Evolutionary conservation across 108 stramenopile genomes (phyloP).

Genomic region (Pelagomonas calceolata): DNA sequence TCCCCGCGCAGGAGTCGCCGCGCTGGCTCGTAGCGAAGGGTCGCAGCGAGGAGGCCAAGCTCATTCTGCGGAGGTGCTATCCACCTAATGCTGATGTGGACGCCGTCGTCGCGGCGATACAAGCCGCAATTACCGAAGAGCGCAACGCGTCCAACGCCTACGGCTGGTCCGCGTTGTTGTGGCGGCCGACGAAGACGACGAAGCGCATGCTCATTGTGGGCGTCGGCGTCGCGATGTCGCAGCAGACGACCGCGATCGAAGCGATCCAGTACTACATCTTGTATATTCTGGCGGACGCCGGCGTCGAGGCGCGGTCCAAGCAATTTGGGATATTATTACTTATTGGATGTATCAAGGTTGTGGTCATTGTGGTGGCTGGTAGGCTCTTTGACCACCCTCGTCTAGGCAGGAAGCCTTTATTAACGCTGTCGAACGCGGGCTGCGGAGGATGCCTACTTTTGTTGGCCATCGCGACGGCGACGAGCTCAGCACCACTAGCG

Average conservation of each 20-base stretch:
- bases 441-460: neutral
- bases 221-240: conserved; percentile 56
- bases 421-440: conserved; percentile 37
- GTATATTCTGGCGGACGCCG: conserved; percentile 58
- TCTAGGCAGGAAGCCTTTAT: conserved; percentile 53
- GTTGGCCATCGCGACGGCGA: neutral
- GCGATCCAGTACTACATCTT: conserved; percentile 70
- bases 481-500: neutral
- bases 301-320: conserved; percentile 44
- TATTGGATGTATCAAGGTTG: conserved; percentile 53
- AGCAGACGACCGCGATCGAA: conserved; percentile 73
- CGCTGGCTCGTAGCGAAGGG: conserved; percentile 69
- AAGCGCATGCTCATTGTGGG: conserved; percentile 66
- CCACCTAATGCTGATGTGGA: conserved; percentile 1
- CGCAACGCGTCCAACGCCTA: conserved; percentile 47
- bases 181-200: conserved; percentile 40
- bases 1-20: too few species aligned
- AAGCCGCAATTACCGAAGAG: conserved; percentile 53
- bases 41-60: conserved; percentile 44
- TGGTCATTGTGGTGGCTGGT: conserved; percentile 52
- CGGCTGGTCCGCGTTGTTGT: conserved; percentile 60
- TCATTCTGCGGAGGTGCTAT: neutral
- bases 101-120: conserved; percentile 54
- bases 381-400: conserved; percentile 52
- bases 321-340: conserved; percentile 35